phyloP scores from a whole-genome alignment of 768 basidiomycete genomes.

The Mycena belliarum region DNA sequence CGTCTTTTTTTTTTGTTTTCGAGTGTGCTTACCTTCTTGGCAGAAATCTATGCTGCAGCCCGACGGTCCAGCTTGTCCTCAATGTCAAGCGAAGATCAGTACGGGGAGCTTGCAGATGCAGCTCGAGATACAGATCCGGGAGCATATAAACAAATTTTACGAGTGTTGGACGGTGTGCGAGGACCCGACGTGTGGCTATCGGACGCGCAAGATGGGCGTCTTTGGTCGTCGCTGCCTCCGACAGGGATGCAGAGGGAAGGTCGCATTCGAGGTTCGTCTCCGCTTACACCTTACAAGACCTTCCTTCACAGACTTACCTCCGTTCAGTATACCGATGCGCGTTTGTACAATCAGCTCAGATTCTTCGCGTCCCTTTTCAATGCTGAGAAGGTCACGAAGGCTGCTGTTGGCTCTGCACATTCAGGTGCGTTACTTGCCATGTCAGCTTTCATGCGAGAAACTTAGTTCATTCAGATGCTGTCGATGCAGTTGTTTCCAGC shows the following conservation, averaged over 20 bases:
- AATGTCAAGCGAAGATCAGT: constrained; percentile 57
- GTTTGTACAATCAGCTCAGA: constrained; percentile 88
- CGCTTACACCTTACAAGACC: not conserved
- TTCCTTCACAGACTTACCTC: constrained; percentile 2
- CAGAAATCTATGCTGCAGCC: constrained; percentile 69
- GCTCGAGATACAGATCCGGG: constrained; percentile 83
- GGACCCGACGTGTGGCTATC: constrained; percentile 78
- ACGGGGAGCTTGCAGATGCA: constrained; percentile 74
- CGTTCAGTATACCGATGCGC: constrained; percentile 75
- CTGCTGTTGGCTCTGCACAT: constrained; percentile 47
- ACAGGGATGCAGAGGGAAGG: constrained; percentile 65
- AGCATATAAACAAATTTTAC: constrained; percentile 79
- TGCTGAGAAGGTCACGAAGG: constrained; percentile 56
- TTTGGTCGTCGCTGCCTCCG: constrained; percentile 84
- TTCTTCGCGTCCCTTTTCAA: constrained; percentile 85
- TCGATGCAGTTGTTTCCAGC: constrained; percentile 47
- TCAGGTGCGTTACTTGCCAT: constrained; percentile 30
- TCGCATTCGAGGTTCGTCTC: constrained; percentile 72
- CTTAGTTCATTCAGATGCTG: constrained; percentile 46
- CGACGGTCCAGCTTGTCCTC: constrained; percentile 69
- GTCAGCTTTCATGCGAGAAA: not conserved
- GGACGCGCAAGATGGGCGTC: constrained; percentile 93
- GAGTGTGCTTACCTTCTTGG: constrained; percentile 4
- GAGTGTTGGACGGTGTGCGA: constrained; percentile 88
- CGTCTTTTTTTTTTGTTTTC: not conserved